phyloP scores from a whole-genome alignment of 2,329 filamentous ascomycete genomes.

The Helotiales sp. region DNA sequence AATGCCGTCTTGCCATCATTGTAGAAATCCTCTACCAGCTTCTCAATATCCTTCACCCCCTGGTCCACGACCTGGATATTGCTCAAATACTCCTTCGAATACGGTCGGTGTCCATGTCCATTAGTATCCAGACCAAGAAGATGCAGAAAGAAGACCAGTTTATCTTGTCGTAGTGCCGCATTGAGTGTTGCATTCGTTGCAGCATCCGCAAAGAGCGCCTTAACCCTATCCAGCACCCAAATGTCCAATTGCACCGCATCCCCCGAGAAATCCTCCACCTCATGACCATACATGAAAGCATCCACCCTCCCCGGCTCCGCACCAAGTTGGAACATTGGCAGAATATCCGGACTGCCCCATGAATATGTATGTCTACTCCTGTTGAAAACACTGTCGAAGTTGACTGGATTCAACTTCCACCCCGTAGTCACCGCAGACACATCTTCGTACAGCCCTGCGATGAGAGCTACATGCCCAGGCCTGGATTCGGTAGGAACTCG shows the following conservation, averaged over 20 bases:
- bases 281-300: slow-evolving; percentile 80
- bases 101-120: slow-evolving; percentile 85
- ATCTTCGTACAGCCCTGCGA: slow-evolving; percentile 96
- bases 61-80: slow-evolving; percentile 95
- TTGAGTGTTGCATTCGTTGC: slow-evolving; percentile 77
- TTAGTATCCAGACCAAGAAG: slow-evolving; percentile 89
- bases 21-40: slow-evolving; percentile 86
- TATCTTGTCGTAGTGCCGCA: slow-evolving; percentile 76
- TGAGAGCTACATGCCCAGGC: slow-evolving; percentile 94
- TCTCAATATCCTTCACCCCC: slow-evolving; percentile 82
- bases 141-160: slow-evolving; percentile 93
- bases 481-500: slow-evolving; percentile 95
- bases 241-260: slow-evolving; percentile 82
- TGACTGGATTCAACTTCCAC: slow-evolving; percentile 97
- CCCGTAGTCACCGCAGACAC: slow-evolving; percentile 96
- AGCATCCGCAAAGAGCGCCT: slow-evolving; percentile 81
- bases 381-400: slow-evolving; percentile 99
- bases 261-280: slow-evolving; percentile 88
- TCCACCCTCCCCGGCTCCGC: slow-evolving; percentile 86
- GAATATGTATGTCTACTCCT: slow-evolving; percentile 97
- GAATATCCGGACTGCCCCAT: slow-evolving; percentile 97
- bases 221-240: slow-evolving; percentile 97
- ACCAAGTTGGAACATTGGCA: slow-evolving; percentile 97
- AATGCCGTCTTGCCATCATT: slow-evolving; percentile 85
- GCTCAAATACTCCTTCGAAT: slow-evolving; percentile 91